These are phyloP conservation scores for Blastobotrys ciferrii DNA, from an alignment of 1,139 yeast genomes.

Conservation along the genomic window DNA sequence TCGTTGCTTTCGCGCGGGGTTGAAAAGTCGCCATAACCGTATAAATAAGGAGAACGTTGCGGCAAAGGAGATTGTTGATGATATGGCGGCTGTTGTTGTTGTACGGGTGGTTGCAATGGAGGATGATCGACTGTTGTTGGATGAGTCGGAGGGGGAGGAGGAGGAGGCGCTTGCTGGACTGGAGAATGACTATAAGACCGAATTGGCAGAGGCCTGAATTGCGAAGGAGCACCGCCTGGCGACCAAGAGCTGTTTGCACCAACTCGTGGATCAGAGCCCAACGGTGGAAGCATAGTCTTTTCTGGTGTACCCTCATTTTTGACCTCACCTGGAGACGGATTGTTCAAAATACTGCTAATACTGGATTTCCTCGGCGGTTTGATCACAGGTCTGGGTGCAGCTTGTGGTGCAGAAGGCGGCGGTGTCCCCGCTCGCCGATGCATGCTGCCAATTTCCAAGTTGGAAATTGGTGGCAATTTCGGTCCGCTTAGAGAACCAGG, in stretches of 20 bases:
- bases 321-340: slow-evolving; percentile 17
- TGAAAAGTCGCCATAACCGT: slow-evolving; percentile 22
- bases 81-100: slow-evolving; percentile 12
- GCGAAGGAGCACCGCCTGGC: slow-evolving; percentile 6
- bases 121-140: slow-evolving; percentile 13
- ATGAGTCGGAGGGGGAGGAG: slow-evolving; percentile 5
- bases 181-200: slow-evolving; percentile 3
- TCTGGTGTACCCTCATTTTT: slow-evolving; percentile 17
- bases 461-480: slow-evolving; percentile 14
- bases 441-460: slow-evolving; percentile 13
- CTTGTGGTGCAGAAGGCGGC: slow-evolving; percentile 14
- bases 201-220: slow-evolving; percentile 9
- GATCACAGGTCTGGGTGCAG: slow-evolving; percentile 25
- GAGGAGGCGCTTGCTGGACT: slow-evolving; percentile 12
- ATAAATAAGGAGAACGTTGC: slow-evolving; percentile 11
- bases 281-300: slow-evolving; percentile 17
- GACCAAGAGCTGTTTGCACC: slow-evolving; percentile 5
- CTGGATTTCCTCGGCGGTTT: slow-evolving; percentile 23
- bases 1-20: slow-evolving; percentile 27
- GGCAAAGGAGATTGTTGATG: slow-evolving; percentile 11
- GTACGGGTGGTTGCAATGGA: slow-evolving; percentile 11
- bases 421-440: slow-evolving; percentile 17
- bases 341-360: slow-evolving; percentile 24
- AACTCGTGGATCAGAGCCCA: slow-evolving; percentile 1
- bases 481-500: background rate